A percentile compares a stretch with the other conserved stretches of the same genome.
These are phyloP conservation scores for Globisporangium uncinulatum DNA, from an alignment of 352 stramenopile species.

Conservation along the genomic window DNA sequence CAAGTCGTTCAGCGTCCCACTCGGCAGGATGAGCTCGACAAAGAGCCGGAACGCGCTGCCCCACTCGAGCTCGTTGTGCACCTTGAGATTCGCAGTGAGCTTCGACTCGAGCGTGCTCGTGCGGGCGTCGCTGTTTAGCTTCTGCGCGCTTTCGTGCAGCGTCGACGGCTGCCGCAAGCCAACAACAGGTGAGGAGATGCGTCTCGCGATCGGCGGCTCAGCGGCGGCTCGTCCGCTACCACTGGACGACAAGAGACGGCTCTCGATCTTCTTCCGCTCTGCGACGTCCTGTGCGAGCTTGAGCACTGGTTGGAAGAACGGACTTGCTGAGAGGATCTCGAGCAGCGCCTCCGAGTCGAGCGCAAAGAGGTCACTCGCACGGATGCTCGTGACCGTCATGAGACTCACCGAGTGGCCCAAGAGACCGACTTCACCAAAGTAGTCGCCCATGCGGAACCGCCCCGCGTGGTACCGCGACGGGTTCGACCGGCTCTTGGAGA, in stretches of 20 bases:
- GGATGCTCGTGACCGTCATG: conserved; percentile 41
- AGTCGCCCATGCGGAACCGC: conserved; percentile 42
- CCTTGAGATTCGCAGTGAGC: conserved; percentile 12
- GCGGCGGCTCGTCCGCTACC: background rate
- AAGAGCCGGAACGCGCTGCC: conserved; percentile 39
- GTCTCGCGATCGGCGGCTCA: conserved; percentile 4
- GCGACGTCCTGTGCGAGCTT: conserved; percentile 37
- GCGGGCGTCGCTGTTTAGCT: background rate
- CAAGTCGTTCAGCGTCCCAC: conserved; percentile 25
- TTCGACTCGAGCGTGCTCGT: conserved; percentile 6
- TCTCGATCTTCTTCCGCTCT: conserved; percentile 22
- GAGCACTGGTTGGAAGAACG: conserved; percentile 40
- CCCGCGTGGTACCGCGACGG: conserved; percentile 36
- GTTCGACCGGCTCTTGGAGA: conserved; percentile 46
- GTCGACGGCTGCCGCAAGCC: background rate
- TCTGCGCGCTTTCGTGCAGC: background rate
- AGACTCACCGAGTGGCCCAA: conserved; percentile 51
- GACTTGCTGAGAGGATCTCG: conserved; percentile 26
- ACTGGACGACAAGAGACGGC: conserved; percentile 13
- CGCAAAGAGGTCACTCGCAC: conserved; percentile 56
- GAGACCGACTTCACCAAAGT: conserved; percentile 49
- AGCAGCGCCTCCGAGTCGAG: conserved; percentile 44
- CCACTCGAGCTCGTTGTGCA: conserved; percentile 25
- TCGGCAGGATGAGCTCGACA: conserved; percentile 37
- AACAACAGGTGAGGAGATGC: conserved; percentile 1